phyloP scores from a whole-genome alignment of 441 rosid genomes.

The Gossypium lobatum region DNA sequence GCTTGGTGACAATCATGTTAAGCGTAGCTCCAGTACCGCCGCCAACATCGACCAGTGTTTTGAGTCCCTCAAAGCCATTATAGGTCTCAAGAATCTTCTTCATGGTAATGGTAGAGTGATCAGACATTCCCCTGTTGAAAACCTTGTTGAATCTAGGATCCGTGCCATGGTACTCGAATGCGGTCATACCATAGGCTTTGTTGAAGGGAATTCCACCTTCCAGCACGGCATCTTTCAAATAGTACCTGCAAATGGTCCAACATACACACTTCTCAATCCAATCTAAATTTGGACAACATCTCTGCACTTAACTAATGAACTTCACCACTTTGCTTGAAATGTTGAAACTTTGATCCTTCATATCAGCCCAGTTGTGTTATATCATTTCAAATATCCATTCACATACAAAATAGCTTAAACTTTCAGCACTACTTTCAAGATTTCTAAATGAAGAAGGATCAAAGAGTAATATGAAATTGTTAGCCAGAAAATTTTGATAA shows the following conservation, averaged over 20 bases:
- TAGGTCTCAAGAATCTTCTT: slow-evolving; percentile 60
- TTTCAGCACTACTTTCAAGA: neutral
- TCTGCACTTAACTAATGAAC: neutral
- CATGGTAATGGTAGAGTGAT: slow-evolving; percentile 63
- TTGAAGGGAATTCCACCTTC: slow-evolving; percentile 79
- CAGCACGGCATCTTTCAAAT: slow-evolving; percentile 68
- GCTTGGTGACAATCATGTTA: slow-evolving; percentile 53
- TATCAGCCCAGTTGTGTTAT: neutral
- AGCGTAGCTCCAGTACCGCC: slow-evolving; percentile 78
- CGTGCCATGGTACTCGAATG: slow-evolving; percentile 68
- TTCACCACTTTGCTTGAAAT: neutral
- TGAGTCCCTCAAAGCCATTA: slow-evolving; percentile 56
- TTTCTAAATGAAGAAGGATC: neutral
- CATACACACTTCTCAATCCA: neutral
- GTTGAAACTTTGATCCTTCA: neutral
- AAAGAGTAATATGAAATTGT: neutral
- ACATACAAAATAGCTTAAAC: neutral
- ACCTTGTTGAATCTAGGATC: slow-evolving; percentile 65
- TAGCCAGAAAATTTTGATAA: neutral
- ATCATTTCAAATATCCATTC: neutral
- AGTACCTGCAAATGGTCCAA: slow-evolving; percentile 40
- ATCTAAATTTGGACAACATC: neutral
- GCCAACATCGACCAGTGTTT: slow-evolving; percentile 65
- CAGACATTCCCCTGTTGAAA: slow-evolving; percentile 64
- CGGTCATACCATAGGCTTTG: slow-evolving; percentile 65